phyloP scores from a whole-genome alignment of 495 filamentous ascomycete species.

The Rhizodiscina lignyota region DNA sequence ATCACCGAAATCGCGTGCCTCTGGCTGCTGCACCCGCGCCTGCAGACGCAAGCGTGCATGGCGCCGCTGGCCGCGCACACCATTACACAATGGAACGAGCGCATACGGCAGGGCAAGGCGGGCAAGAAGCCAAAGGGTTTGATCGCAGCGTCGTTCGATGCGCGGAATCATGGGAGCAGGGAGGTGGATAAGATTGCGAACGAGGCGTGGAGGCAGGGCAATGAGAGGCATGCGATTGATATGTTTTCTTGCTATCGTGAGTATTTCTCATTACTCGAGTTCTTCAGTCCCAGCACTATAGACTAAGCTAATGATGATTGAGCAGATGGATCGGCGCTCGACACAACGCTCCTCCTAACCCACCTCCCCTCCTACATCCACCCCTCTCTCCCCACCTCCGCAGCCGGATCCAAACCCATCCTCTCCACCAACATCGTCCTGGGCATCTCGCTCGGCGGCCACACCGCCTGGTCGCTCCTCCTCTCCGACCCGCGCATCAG shows the following conservation, averaged over 20 bases:
- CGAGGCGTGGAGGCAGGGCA: constrained; percentile 62
- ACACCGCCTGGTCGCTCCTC: constrained; percentile 70
- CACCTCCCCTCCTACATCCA: constrained; percentile 55
- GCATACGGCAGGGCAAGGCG: constrained; percentile 9
- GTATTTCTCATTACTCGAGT: constrained; percentile 4
- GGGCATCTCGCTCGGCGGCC: constrained; percentile 75
- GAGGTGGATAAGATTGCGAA: constrained; percentile 42
- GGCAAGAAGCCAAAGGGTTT: constrained; percentile 29
- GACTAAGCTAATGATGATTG: constrained; percentile 1
- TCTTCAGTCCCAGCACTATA: background rate
- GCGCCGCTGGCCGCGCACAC: constrained; percentile 31
- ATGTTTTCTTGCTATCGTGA: constrained; percentile 57
- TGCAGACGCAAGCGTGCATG: constrained; percentile 57
- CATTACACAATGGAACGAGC: constrained; percentile 42
- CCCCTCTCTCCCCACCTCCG: constrained; percentile 31
- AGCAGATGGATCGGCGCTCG: constrained; percentile 53
- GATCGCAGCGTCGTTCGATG: constrained; percentile 72
- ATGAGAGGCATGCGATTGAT: constrained; percentile 69
- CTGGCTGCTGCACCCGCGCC: constrained; percentile 75
- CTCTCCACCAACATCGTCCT: constrained; percentile 58
- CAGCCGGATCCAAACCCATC: constrained; percentile 29
- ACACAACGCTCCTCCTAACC: constrained; percentile 55
- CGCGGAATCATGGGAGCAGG: constrained; percentile 74
- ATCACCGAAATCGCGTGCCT: constrained; percentile 44
- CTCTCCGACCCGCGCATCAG: constrained; percentile 62